Evolutionary conservation across 306 rosid species (phyloP), one percentile per base, ranked within the genome.

Genomic region (Sicyos edulis): DNA sequence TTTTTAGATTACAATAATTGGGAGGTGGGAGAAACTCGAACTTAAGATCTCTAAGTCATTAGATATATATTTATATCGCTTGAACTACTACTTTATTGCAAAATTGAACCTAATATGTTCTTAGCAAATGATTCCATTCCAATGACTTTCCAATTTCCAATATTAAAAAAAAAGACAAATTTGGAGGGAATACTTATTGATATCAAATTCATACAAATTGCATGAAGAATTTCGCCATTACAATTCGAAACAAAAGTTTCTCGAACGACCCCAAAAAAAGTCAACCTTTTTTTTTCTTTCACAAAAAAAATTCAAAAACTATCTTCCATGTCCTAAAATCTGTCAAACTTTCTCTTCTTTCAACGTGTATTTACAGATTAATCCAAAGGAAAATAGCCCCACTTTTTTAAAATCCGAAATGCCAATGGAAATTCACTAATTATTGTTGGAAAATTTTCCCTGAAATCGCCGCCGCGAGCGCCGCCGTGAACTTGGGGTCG

Each of bases 401-500:
- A 14, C 26, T 13, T 24, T 45, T 21, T 14, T 22, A 49, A 45
- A 21, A 59, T 26, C 0, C 75, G 10, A 32, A 10, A 50, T 8
- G 7, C 64, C 63, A 3, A 29, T 14, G 44, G 8, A 37, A 37
- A 37, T 44, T 20, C 42, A 66, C 21, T 21, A 60, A 0, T 6
- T 22, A 67, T 13, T 69, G 73, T 20, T 79, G 90, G 78, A 76
- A 63, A 51, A 91, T 74, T 72, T 83, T 89, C 74, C 99, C 99
- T 12, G 97, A 91, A 42, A 95, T 91, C 73, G 96, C 99, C 16
- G 97, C 97, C 52, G 86, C 88, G 52, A 95, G 86, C 67, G 97
- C 97, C 78, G 91, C 87, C 58, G 96, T 95, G 84, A 95, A 95
- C 54, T 84, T 85, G 57, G 99, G 99, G 74, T 95, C 99, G 17